Evolutionary conservation across 371 early-diverging fungal genomes (phyloP).

Genomic region (Sporodiniella umbellata): DNA sequence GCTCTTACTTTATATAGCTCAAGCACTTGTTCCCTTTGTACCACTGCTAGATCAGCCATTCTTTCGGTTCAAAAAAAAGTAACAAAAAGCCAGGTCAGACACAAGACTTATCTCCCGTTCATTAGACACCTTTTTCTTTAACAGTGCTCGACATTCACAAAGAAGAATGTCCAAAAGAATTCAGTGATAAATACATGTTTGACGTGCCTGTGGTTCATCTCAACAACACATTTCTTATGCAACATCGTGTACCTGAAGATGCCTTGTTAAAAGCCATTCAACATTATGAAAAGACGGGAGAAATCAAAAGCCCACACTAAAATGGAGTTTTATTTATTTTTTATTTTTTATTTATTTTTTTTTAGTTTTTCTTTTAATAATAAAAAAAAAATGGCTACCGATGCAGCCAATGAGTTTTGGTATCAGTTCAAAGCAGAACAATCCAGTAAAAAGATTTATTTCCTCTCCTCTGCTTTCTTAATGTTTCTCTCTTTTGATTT

Average conservation of each 20-base stretch:
- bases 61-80: constrained; percentile 46
- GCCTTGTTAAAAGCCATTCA: constrained; percentile 36
- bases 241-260: constrained; percentile 45
- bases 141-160: constrained; percentile 42
- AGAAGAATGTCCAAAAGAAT: constrained; percentile 47
- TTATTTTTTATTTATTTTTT: neutral
- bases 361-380: neutral
- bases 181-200: constrained; percentile 46
- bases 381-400: constrained; percentile 23
- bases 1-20: constrained; percentile 51
- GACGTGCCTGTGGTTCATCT: constrained; percentile 49
- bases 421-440: constrained; percentile 36
- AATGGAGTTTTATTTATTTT: neutral
- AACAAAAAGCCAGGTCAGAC: neutral
- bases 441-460: constrained; percentile 15
- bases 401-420: constrained; percentile 39
- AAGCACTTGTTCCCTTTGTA: constrained; percentile 50
- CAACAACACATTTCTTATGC: constrained; percentile 45
- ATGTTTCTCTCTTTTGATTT: too few species aligned
- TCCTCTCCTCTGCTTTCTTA: too few species aligned
- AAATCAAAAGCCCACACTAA: constrained; percentile 18
- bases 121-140: constrained; percentile 36
- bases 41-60: constrained; percentile 41
- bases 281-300: constrained; percentile 29
- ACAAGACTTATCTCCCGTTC: too few species aligned